Evolutionary conservation across 768 basidiomycete species (phyloP).

Genomic region (Rubroboletus satanas): DNA sequence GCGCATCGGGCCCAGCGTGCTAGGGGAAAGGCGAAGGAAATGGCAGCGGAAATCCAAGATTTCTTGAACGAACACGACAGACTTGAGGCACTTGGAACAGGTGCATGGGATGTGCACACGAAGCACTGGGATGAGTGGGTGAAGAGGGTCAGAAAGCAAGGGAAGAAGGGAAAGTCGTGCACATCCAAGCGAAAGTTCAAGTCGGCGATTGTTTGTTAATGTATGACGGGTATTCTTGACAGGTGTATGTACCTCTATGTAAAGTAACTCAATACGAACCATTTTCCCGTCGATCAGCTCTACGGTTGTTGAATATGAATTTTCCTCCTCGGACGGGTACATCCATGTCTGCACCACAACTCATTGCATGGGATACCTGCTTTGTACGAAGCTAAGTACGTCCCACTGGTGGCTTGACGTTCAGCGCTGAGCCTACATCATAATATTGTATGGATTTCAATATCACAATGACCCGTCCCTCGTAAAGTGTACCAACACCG

Average conservation of each 20-base stretch:
- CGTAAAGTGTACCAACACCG: constrained; percentile 49
- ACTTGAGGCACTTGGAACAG: constrained; percentile 11
- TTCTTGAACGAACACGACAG: constrained; percentile 22
- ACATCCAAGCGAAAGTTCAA: constrained; percentile 14
- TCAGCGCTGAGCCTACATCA: not conserved
- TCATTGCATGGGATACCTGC: not conserved
- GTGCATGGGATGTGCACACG: constrained; percentile 16
- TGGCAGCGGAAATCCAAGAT: constrained; percentile 36
- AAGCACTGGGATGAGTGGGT: constrained; percentile 22
- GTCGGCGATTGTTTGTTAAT: constrained; percentile 12
- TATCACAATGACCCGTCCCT: constrained; percentile 27
- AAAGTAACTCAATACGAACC: constrained; percentile 12
- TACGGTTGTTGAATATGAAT: not conserved
- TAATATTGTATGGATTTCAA: not conserved
- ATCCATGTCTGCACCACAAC: not conserved
- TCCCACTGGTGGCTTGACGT: not conserved
- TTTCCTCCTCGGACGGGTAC: not conserved
- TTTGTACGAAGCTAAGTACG: not conserved
- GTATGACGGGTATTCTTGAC: not conserved
- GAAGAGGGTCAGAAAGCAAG: constrained; percentile 1
- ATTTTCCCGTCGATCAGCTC: not conserved
- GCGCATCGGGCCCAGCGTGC: constrained; percentile 41
- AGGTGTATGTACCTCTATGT: constrained; percentile 23
- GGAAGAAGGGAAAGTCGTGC: constrained; percentile 6
- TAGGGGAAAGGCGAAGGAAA: constrained; percentile 41